These are phyloP conservation scores for Aspergillus ostianus DNA, from an alignment of 495 filamentous ascomycete genomes.

Conservation along the genomic window DNA sequence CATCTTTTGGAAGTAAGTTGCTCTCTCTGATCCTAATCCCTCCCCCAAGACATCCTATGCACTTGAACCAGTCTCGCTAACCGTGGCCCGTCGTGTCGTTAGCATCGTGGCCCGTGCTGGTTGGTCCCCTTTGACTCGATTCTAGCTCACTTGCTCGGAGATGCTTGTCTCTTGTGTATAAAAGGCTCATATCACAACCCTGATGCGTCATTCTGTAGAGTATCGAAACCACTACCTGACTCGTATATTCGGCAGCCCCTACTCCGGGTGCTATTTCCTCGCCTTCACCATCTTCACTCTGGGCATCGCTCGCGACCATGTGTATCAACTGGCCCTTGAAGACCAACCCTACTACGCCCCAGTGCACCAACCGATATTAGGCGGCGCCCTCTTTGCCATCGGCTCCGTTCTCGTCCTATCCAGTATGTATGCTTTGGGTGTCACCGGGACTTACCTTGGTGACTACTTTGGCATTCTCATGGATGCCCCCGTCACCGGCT, in stretches of 20 bases:
- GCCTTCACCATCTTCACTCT: constrained; percentile 86
- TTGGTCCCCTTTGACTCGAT: constrained; percentile 22
- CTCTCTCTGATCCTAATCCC: background rate
- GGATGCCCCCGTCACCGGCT: constrained; percentile 88
- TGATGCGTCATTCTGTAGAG: constrained; percentile 52
- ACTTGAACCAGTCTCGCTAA: constrained; percentile 13
- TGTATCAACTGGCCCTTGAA: constrained; percentile 50
- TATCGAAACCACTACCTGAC: constrained; percentile 89
- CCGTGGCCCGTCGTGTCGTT: constrained; percentile 4
- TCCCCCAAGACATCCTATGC: too few relatives aligned
- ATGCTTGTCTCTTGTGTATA: constrained; percentile 4
- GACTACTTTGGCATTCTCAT: constrained; percentile 99
- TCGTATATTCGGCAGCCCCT: constrained; percentile 75
- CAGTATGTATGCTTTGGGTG: constrained; percentile 87
- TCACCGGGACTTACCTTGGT: constrained; percentile 95
- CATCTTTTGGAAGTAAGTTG: constrained; percentile 57
- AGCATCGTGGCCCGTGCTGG: constrained; percentile 50
- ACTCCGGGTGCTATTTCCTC: constrained; percentile 84
- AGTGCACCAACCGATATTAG: constrained; percentile 70
- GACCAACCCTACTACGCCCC: constrained; percentile 45
- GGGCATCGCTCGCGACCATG: constrained; percentile 78
- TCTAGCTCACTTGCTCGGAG: background rate
- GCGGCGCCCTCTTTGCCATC: constrained; percentile 63
- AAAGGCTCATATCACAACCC: constrained; percentile 13
- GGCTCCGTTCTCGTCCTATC: constrained; percentile 86